Evolutionary conservation across 176 grass and related monocot genomes (phyloP), one percentile per base, ranked within the genome.

Genomic region (Miscanthus lutarioriparius): DNA sequence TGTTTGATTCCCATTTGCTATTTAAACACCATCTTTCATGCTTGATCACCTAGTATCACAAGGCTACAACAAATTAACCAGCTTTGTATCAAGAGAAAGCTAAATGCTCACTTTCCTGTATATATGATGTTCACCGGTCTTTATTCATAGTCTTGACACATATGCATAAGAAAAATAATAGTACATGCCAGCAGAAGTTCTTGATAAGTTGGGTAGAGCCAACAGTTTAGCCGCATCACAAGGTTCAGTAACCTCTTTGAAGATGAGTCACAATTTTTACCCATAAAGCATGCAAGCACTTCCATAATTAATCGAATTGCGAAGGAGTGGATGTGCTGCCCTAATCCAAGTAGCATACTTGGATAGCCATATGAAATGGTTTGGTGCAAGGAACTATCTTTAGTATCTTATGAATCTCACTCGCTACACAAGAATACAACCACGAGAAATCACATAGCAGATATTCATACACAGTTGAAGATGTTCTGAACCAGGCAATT

Each of bases 121-220:
- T 58, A 58, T 10, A 58, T n/a, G 12, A 66, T 54, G 12, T 45
- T 70, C 61, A 70, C 49, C 36, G 5, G 37, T 15, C 22, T 67
- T 66, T 70, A 61, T 25, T 23, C 54, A 58, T 7, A 19, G 25
- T 59, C 37, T 15, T 28, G 25, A 23, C 47, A 70, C 48, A 35
- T 69, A 45, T 85, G 8, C 8, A 25, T 58, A 68, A 70, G 74
- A 78, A 48, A 47, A 72, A 78, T 23, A 53, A 80, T 23, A 36
- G 2, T 72, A 10, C 64, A 44, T 61, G 38, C 19, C 75, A 23
- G 8, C 36, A 58, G 17, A 62, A 44, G 39, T 47, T 61, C 67
- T 83, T 47, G 35, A 64, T 64, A 51, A 66, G 43, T 63, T 40
- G 13, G 22, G 25, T 61, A 13, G 40, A 51, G 63, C n/a, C 36